These are phyloP conservation scores for Trichaptum fuscoviolaceum DNA, from an alignment of 768 basidiomycete genomes.

Conservation along the genomic window DNA sequence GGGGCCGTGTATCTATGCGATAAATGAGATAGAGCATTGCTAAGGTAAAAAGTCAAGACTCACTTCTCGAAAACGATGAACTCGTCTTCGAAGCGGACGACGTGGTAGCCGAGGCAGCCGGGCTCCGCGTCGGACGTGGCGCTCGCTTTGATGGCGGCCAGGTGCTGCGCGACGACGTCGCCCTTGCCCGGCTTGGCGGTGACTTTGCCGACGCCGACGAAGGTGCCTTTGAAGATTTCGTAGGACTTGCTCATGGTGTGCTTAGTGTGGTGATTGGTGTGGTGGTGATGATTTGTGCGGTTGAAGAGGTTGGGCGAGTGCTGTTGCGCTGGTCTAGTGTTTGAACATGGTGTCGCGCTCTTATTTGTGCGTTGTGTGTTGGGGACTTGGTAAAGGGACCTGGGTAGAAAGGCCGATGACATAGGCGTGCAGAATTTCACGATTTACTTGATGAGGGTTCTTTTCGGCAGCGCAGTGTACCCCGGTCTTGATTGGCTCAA, in stretches of 20 bases:
- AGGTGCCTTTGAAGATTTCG: not conserved
- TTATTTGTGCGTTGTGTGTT: not conserved
- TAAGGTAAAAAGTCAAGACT: not conserved
- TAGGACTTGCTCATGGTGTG: not conserved
- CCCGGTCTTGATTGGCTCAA: not conserved
- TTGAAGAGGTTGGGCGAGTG: not conserved
- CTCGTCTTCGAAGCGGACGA: not conserved
- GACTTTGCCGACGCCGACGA: not conserved
- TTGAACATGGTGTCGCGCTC: not conserved
- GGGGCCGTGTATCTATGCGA: not conserved
- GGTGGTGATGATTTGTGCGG: not conserved
- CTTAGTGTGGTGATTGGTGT: not conserved
- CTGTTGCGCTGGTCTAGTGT: not conserved
- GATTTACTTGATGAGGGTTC: not conserved
- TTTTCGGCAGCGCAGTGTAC: not conserved
- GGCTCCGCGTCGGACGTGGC: not conserved
- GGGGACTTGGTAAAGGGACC: not conserved
- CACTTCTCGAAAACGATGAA: not conserved
- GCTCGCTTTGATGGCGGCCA: not conserved
- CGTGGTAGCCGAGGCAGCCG: not conserved
- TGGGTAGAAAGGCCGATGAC: not conserved
- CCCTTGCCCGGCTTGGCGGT: not conserved
- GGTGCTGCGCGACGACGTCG: not conserved
- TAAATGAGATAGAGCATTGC: not conserved
- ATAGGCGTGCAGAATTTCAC: not conserved